Conservation (phyloP, 73 alveolate genomes). For the Paramecium bursaria region DNA sequence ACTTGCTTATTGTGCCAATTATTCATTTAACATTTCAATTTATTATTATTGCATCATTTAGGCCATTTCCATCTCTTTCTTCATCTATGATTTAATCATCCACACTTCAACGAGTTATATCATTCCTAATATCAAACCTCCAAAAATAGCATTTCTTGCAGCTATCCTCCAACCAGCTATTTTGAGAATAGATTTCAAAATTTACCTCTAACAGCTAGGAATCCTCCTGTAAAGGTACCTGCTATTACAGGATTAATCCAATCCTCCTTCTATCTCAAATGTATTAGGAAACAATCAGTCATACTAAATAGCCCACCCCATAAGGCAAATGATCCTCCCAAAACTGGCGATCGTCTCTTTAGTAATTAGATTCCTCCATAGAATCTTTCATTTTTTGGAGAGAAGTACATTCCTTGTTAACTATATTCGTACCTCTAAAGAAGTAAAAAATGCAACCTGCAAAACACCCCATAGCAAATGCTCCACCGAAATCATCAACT, state of each 20-base stretch:
- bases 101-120: slow-evolving; percentile 75
- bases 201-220: slow-evolving; percentile 76
- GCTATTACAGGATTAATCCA: slow-evolving; percentile 77
- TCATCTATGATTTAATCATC: slow-evolving; percentile 57
- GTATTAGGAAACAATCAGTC: slow-evolving; percentile 76
- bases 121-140: slow-evolving; percentile 79
- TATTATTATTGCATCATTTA: slow-evolving; percentile 12
- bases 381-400: slow-evolving; percentile 80
- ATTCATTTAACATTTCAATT: too few relatives aligned
- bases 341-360: slow-evolving; percentile 85
- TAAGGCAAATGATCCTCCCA: slow-evolving; percentile 88
- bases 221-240: slow-evolving; percentile 85
- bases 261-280: slow-evolving; percentile 79
- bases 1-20: too few relatives aligned
- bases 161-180: slow-evolving; percentile 77
- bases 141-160: slow-evolving; percentile 79
- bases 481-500: slow-evolving; percentile 87
- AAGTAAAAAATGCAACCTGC: slow-evolving; percentile 82
- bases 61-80: slow-evolving; percentile 37
- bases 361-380: slow-evolving; percentile 79
- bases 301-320: slow-evolving; percentile 87
- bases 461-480: slow-evolving; percentile 79
- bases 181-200: background rate
- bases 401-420: slow-evolving; percentile 72
- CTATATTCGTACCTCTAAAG: slow-evolving; percentile 69